phyloP scores from a whole-genome alignment of 345 rosid species.

The Litchi chinensis region DNA sequence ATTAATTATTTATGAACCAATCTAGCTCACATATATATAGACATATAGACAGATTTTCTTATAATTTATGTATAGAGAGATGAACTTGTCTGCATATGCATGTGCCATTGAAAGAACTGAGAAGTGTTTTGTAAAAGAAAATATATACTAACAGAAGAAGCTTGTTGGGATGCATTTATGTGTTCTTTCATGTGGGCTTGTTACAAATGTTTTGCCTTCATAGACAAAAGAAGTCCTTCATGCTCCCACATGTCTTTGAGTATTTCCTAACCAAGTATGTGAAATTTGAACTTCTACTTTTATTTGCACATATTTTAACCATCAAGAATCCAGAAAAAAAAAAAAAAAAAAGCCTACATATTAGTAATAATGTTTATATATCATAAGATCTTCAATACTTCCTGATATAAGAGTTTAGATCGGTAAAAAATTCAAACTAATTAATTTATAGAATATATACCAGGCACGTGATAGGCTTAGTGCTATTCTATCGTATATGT shows the following conservation, averaged over 20 bases:
- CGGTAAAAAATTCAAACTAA: background rate
- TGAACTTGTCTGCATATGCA: slow-evolving; percentile 6
- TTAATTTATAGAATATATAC: no score
- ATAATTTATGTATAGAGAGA: background rate
- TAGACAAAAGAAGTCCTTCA: background rate
- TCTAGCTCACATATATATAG: background rate
- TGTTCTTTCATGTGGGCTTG: background rate
- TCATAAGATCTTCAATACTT: no score
- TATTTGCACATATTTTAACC: background rate
- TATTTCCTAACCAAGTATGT: no score
- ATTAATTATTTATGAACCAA: background rate
- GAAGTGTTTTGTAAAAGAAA: background rate
- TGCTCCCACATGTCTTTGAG: background rate
- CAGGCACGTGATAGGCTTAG: no score
- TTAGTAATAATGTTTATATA: background rate
- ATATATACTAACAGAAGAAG: background rate
- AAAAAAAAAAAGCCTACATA: background rate
- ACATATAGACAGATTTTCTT: background rate
- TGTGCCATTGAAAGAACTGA: background rate
- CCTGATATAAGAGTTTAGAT: background rate
- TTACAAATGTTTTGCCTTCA: background rate
- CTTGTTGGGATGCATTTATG: slow-evolving; percentile 5
- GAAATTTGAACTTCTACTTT: no score
- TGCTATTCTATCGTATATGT: no score
- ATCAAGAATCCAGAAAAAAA: background rate